phyloP scores from a whole-genome alignment of 2,329 filamentous ascomycete genomes.

The Fusarium neocosmosporiellum region DNA sequence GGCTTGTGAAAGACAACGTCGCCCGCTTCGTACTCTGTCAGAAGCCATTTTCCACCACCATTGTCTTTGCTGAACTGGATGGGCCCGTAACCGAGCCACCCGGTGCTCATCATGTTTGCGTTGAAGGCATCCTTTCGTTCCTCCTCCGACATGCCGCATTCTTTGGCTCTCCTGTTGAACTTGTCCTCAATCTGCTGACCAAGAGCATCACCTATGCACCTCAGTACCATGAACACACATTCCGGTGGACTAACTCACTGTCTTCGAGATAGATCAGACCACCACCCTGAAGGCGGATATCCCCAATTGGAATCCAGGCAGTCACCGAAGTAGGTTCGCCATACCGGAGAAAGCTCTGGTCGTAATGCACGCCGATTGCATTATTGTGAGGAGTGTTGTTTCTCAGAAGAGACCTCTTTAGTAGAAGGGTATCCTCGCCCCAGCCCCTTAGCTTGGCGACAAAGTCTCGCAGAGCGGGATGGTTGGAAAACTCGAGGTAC shows the following conservation, averaged over 20 bases:
- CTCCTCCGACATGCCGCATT: conserved; percentile 60
- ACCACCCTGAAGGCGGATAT: conserved; percentile 41
- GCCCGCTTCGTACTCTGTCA: conserved; percentile 53
- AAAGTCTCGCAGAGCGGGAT: conserved; percentile 8
- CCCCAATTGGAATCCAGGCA: conserved; percentile 68
- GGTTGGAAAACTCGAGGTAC: conserved; percentile 15
- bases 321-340: conserved; percentile 66
- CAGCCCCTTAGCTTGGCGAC: conserved; percentile 17
- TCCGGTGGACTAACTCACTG: background rate
- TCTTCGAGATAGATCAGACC: conserved; percentile 26
- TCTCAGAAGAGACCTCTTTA: conserved; percentile 53
- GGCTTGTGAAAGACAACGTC: conserved; percentile 54
- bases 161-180: conserved; percentile 47
- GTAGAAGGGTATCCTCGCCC: conserved; percentile 9
- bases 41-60: conserved; percentile 47
- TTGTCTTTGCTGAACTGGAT: conserved; percentile 47
- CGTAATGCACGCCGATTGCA: conserved; percentile 70
- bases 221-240: background rate
- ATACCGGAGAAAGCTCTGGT: conserved; percentile 67
- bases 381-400: conserved; percentile 68
- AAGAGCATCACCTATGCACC: conserved; percentile 7
- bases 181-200: conserved; percentile 12
- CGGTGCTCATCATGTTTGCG: conserved; percentile 68
- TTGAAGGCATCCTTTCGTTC: conserved; percentile 65
- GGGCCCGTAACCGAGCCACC: conserved; percentile 63